A percentile compares a stretch with the other conserved stretches of the same genome.
phyloP scores from a whole-genome alignment of 495 filamentous ascomycete genomes.

The Aspergillus sparsus region DNA sequence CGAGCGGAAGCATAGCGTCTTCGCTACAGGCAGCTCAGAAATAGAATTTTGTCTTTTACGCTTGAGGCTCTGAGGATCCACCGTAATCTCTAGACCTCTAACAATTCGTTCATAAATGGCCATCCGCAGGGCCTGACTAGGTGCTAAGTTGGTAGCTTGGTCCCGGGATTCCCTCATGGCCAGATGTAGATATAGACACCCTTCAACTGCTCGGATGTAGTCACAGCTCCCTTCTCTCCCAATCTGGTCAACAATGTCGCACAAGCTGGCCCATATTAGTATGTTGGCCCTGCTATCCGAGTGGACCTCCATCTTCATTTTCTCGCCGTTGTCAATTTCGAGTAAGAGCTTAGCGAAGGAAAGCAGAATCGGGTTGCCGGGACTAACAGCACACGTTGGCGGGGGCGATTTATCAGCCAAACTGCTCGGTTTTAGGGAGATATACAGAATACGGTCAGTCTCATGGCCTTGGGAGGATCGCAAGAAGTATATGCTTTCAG shows the following conservation, averaged over 20 bases:
- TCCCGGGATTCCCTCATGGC: background rate
- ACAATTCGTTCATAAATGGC: conserved; percentile 6
- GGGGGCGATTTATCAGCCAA: background rate
- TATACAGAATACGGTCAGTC: background rate
- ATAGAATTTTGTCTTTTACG: conserved; percentile 10
- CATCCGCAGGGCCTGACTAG: background rate
- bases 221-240: conserved; percentile 1
- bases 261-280: background rate
- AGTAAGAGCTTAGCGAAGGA: conserved; percentile 12
- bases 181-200: conserved; percentile 6
- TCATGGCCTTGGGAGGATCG: background rate
- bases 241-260: conserved; percentile 3
- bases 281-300: conserved; percentile 9
- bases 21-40: background rate
- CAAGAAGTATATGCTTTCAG: conserved; percentile 10
- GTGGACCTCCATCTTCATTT: conserved; percentile 3
- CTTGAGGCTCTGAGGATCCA: conserved; percentile 1
- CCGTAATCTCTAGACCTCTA: background rate
- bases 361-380: conserved; percentile 7
- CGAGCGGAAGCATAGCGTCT: background rate
- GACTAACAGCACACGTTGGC: background rate
- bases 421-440: conserved; percentile 3
- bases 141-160: background rate
- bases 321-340: conserved; percentile 11
- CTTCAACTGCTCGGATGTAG: conserved; percentile 11